Base-by-base conservation (phyloP, 2,329 filamentous ascomycete genomes). In the Tolypocladium paradoxum region DNA sequence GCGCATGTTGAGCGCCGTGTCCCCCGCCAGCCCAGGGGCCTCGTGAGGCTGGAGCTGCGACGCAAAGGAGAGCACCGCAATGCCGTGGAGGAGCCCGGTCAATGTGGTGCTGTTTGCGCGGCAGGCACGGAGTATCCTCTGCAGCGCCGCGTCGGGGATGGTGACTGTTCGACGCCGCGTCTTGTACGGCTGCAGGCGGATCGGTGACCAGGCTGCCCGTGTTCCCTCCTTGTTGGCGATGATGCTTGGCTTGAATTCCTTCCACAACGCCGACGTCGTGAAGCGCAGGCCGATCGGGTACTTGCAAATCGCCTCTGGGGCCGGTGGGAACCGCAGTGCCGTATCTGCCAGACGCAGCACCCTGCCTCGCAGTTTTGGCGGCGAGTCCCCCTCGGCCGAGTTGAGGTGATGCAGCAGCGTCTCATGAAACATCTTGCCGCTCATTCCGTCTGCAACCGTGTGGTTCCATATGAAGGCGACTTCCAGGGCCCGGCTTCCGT, bases 391-490 rank as follows among this genome's bases (percentile, higher is more conserved):
- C 20, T 55, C 49, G 8, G 40, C 29, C 3, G 52, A 33, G 34
- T 65, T 63, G 45, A 68, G 64, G 34, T 61, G 59, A 7, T 55
- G 54, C 5, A 68, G 48, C 8, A 69, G 49, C 18, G 57, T 61
- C 48, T 60, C 49, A 40, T 69, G 65, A n/a, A 68, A 64, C 4
- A 68, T 58, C 50, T 65, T 68, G 40, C 58, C 62, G 22, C 64
- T 57, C n/a, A 58, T 64, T 1, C 65, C 66, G 38, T 69, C 66
- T 4, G 53, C 55, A 6, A 55, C 56, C 27, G 60, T 51, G 50
- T 69, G 66, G 33, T 62, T 63, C 51, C 57, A 65, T 11, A 55
- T 55, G 43, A 67, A 61, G 12, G 66, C 29, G 16, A 62, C 54
- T n/a, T 68, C 62, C 4, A 66, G 38, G 6, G 53, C 55, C 20